Conservation (phyloP, 805 yeast genomes). For the Candida schatavii region DNA sequence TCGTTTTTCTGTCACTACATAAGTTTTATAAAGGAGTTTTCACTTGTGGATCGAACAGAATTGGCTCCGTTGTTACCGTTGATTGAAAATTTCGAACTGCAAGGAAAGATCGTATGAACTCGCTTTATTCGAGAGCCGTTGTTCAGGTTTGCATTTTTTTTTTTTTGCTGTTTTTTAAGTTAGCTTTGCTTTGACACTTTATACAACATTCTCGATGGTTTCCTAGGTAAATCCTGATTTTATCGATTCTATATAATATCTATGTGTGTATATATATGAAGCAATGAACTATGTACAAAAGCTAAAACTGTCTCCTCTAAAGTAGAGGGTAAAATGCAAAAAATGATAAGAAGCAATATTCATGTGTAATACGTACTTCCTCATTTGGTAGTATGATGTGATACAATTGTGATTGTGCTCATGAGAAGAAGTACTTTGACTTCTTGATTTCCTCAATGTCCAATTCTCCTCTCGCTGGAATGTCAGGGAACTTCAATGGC, state of each 20-base stretch:
- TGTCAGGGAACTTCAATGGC: slow-evolving; percentile 67
- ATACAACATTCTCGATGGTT: background rate
- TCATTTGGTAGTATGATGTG: too few species aligned
- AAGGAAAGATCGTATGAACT: slow-evolving; percentile 75
- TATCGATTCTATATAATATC: background rate
- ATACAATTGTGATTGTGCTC: background rate
- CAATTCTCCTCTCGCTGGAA: slow-evolving; percentile 80
- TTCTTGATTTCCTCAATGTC: slow-evolving; percentile 71
- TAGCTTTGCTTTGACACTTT: background rate
- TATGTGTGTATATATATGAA: background rate
- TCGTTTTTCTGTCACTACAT: slow-evolving; percentile 94
- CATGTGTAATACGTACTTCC: too few species aligned
- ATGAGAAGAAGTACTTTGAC: slow-evolving; percentile 75
- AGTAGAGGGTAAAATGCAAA: background rate
- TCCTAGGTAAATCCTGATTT: background rate
- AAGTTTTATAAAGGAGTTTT: slow-evolving; percentile 81
- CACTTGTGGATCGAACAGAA: slow-evolving; percentile 74
- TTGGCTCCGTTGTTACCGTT: slow-evolving; percentile 73
- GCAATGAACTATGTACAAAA: background rate
- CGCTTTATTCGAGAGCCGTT: too few species aligned
- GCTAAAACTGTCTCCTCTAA: background rate
- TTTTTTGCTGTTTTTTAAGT: background rate
- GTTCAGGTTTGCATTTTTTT: background rate
- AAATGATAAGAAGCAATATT: background rate
- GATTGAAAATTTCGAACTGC: slow-evolving; percentile 76